Base-by-base conservation (phyloP, 345 rosid species). In the Pugionium dolabratum region DNA sequence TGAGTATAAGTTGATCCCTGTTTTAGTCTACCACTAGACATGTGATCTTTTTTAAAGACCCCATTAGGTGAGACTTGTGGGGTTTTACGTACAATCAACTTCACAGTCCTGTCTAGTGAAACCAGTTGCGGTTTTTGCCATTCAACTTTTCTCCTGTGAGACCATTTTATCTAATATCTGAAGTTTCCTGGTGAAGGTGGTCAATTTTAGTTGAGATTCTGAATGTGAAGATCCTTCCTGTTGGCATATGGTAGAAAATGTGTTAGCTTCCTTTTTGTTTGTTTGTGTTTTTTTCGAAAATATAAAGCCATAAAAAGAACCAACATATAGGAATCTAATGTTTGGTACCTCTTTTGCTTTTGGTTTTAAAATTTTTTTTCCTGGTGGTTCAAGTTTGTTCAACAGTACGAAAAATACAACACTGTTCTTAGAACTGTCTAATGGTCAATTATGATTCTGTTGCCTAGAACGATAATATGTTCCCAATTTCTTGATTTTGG, bases 381-480 rank as follows among this genome's bases (percentile, higher is more conserved):
- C 50, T 45, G 67, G 76, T 73, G 62, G 62, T 66, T 66, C 72
- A 43, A 63, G 67, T 73, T 33, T 66, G 72, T 37, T 52, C 45
- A 66, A 43, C 63, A 58, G 56, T 66, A 66, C 52, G 18, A 42
- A 59, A 50, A 59, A 35, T 31, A 27, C n/a, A 56, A 34, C 7
- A 58, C 47, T 66, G 49, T 59, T 45, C 62, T 51, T 66, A 59
- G 51, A 26, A 66, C 44, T 40, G 44, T 66, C 36, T 40, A 40
- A 40, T 9, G 44, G 7, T 60, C 62, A 45, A 11, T 44, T 36
- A 66, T 59, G 54, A 50, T 43, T 43, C 54, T 51, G 41, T 49
- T 32, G 6, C 56, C 36, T 44, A 36, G 39, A 40, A 66, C 59
- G 63, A 73, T 48, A 28, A 49, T 7, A 48, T 44, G 9, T 64